Percentiles rank a stretch among this genome's conserved stretches.
These are phyloP conservation scores for Candida sithepensis DNA, from an alignment of 805 yeast genomes.

Conservation along the genomic window DNA sequence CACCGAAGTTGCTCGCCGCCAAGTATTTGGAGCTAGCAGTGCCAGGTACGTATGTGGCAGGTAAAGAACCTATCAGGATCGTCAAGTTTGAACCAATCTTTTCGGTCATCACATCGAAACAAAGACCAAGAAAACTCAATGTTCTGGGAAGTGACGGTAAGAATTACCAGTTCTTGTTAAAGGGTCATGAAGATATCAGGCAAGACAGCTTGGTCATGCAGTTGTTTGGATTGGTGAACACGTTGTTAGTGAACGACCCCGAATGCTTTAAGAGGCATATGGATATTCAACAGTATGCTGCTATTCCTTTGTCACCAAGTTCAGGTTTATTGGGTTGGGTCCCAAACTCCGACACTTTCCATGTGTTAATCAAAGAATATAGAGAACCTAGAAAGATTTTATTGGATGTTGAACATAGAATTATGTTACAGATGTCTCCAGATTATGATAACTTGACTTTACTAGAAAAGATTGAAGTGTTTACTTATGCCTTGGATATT, in stretches of 20 bases:
- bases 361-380: slow-evolving; percentile 85
- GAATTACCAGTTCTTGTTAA: slow-evolving; percentile 74
- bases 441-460: slow-evolving; percentile 87
- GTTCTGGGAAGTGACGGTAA: slow-evolving; percentile 90
- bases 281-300: slow-evolving; percentile 88
- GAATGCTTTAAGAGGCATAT: slow-evolving; percentile 95
- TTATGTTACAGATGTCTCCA: slow-evolving; percentile 97
- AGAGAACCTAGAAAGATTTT: slow-evolving; percentile 88
- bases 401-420: slow-evolving; percentile 88
- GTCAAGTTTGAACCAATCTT: slow-evolving; percentile 75
- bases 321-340: slow-evolving; percentile 98
- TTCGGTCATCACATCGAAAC: slow-evolving; percentile 89
- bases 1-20: slow-evolving; percentile 82
- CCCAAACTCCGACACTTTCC: slow-evolving; percentile 95
- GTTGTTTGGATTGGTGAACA: slow-evolving; percentile 90
- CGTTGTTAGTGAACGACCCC: slow-evolving; percentile 81
- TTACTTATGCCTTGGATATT: slow-evolving; percentile 91
- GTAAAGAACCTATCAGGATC: slow-evolving; percentile 72
- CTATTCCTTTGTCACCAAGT: slow-evolving; percentile 93
- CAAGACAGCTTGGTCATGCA: slow-evolving; percentile 99
- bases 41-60: slow-evolving; percentile 91
- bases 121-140: slow-evolving; percentile 83
- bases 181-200: slow-evolving; percentile 97
- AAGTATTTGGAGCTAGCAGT: slow-evolving; percentile 80
- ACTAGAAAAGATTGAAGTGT: slow-evolving; percentile 92